Conservation (phyloP, 2,329 filamentous ascomycete genomes). For the Triangularia verruculosa region DNA sequence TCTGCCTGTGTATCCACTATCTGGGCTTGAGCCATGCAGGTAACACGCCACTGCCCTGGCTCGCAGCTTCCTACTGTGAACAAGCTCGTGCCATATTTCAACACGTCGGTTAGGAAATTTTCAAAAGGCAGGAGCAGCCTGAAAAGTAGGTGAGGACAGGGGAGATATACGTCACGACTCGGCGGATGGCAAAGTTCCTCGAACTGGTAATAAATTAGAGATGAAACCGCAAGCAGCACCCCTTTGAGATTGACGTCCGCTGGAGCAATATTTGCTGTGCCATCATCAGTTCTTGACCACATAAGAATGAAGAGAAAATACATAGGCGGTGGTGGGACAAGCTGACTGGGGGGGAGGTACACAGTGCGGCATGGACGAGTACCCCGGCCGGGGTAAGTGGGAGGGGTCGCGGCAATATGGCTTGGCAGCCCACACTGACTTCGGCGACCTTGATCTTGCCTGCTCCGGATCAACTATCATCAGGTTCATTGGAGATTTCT, state of each 20-base stretch:
- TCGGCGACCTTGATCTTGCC: background rate
- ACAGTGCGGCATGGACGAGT: background rate
- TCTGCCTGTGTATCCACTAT: conserved; percentile 6
- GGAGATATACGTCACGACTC: conserved; percentile 9
- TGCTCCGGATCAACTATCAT: too few species aligned
- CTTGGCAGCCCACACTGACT: background rate
- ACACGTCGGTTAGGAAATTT: background rate
- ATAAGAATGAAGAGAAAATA: background rate
- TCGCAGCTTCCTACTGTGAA: background rate
- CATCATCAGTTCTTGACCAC: background rate
- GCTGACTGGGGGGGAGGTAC: background rate
- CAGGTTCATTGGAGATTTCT: background rate
- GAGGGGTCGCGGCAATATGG: background rate
- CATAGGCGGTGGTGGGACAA: background rate
- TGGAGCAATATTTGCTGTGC: background rate
- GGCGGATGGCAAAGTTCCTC: background rate
- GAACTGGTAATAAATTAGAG: background rate
- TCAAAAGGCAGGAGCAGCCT: background rate
- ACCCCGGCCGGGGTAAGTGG: background rate
- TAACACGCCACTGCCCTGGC: conserved; percentile 12
- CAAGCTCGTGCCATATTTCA: background rate
- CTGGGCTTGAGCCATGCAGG: conserved; percentile 3
- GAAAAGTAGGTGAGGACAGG: background rate
- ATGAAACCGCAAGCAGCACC: background rate
- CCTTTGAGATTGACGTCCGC: background rate